These are phyloP conservation scores for Platismatia glauca DNA, from an alignment of 495 filamentous ascomycete species.

Conservation along the genomic window DNA sequence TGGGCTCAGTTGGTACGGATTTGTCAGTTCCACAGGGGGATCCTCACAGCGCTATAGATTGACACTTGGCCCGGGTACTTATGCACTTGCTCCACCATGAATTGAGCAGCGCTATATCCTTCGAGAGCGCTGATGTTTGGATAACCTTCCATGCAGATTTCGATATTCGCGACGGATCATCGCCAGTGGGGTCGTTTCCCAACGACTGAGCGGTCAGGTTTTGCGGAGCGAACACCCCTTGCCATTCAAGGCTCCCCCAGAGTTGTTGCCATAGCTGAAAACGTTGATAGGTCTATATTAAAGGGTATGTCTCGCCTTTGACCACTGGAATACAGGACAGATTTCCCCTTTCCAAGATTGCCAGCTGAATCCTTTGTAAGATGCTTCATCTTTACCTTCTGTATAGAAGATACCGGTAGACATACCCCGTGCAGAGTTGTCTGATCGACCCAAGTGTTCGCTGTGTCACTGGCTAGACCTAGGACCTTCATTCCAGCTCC, in stretches of 20 bases:
- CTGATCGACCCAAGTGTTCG: conserved; percentile 31
- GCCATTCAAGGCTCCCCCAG: conserved; percentile 30
- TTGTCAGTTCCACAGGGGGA: neutral
- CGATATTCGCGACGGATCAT: conserved; percentile 29
- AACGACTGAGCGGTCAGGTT: conserved; percentile 27
- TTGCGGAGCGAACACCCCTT: conserved; percentile 31
- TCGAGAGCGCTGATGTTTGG: conserved; percentile 27
- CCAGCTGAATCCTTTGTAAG: conserved; percentile 18
- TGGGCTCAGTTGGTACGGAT: neutral
- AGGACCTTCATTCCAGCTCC: conserved; percentile 28
- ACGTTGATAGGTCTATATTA: conserved; percentile 29
- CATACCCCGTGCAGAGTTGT: conserved; percentile 25
- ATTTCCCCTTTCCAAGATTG: conserved; percentile 29
- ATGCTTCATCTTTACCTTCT: neutral
- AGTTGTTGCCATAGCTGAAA: conserved; percentile 29
- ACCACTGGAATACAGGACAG: conserved; percentile 32
- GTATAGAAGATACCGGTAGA: neutral
- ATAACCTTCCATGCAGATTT: conserved; percentile 31
- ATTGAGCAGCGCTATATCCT: conserved; percentile 25
- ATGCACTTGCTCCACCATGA: conserved; percentile 35
- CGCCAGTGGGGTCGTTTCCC: conserved; percentile 31
- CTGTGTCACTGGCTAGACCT: conserved; percentile 29
- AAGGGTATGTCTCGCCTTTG: conserved; percentile 28
- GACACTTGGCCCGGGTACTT: conserved; percentile 32
- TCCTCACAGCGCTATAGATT: conserved; percentile 13